Percentiles rank a stretch among this genome's conserved stretches.
Conservation (phyloP, 306 rosid species). For the Lathyrus tuberosus region DNA sequence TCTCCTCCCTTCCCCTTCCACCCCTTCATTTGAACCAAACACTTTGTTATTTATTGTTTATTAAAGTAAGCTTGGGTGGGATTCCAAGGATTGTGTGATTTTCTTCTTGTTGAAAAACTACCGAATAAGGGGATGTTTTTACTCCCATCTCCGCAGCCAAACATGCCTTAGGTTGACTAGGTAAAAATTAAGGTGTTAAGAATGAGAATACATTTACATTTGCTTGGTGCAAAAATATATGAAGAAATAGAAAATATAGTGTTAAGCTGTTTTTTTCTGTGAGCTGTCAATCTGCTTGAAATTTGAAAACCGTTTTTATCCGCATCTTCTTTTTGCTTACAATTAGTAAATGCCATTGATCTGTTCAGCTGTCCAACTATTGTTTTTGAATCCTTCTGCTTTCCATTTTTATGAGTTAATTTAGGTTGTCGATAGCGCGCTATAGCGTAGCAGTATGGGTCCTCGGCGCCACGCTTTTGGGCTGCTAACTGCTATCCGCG, state of each 20-base stretch:
- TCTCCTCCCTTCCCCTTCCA: background rate
- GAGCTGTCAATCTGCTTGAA: constrained; percentile 10
- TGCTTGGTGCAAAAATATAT: constrained; percentile 1
- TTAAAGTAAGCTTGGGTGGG: background rate
- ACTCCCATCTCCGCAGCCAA: background rate
- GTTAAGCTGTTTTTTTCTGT: background rate
- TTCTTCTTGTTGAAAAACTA: background rate
- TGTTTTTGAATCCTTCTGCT: background rate
- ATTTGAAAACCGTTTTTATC: background rate
- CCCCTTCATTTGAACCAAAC: background rate
- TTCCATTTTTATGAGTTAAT: background rate
- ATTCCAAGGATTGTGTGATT: background rate
- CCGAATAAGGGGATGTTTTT: background rate
- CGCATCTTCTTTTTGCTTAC: background rate
- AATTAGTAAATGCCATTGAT: background rate
- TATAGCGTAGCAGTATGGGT: too few species aligned
- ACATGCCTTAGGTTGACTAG: background rate
- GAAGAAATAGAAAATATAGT: background rate
- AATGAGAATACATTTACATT: background rate
- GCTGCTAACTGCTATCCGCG: too few species aligned
- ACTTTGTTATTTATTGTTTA: background rate
- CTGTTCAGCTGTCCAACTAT: background rate
- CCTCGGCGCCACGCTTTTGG: too few species aligned
- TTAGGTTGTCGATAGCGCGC: too few species aligned
- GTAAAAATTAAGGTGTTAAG: background rate